A percentile compares a stretch with the other conserved stretches of the same genome.
Conservation (phyloP, 352 stramenopile species). For the Chrysophaeum taylorii region DNA sequence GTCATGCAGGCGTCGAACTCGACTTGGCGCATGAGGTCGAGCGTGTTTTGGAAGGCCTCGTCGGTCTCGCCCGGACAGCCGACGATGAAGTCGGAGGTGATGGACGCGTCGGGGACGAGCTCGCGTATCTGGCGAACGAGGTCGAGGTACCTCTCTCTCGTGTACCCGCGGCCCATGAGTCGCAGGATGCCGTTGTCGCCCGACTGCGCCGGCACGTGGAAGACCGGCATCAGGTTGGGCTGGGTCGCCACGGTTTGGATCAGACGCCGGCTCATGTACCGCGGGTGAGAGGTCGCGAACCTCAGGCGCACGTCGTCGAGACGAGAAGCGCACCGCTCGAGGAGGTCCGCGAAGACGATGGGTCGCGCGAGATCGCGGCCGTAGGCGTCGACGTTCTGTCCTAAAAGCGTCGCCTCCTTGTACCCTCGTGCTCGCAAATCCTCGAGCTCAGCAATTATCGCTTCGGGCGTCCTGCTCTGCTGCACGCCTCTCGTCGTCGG, state of each 20-base stretch:
- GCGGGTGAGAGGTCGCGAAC: constrained; percentile 68
- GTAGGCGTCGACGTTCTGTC: constrained; percentile 69
- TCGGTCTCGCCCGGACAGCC: constrained; percentile 62
- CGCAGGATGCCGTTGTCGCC: constrained; percentile 56
- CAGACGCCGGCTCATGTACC: constrained; percentile 62
- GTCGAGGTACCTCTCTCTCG: constrained; percentile 54
- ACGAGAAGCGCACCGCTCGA: constrained; percentile 33
- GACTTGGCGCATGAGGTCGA: constrained; percentile 57
- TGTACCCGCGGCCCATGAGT: constrained; percentile 65
- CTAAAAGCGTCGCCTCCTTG: constrained; percentile 64
- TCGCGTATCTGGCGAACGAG: constrained; percentile 55
- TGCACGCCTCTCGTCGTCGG: constrained; percentile 60
- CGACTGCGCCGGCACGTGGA: constrained; percentile 64
- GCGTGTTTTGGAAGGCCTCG: constrained; percentile 50
- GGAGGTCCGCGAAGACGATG: constrained; percentile 60
- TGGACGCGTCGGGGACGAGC: constrained; percentile 39
- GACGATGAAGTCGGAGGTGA: constrained; percentile 50
- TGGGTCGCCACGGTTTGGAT: constrained; percentile 60
- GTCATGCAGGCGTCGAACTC: constrained; percentile 41
- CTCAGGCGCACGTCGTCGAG: constrained; percentile 33
- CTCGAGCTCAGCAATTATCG: constrained; percentile 52
- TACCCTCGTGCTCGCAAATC: constrained; percentile 48
- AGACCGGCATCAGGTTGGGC: constrained; percentile 47
- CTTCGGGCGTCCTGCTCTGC: constrained; percentile 48
- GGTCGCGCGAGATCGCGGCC: constrained; percentile 64